A percentile compares a stretch with the other conserved stretches of the same genome.
These are phyloP conservation scores for Pleomassaria siparia DNA, from an alignment of 2,329 filamentous ascomycete species.

Conservation along the genomic window DNA sequence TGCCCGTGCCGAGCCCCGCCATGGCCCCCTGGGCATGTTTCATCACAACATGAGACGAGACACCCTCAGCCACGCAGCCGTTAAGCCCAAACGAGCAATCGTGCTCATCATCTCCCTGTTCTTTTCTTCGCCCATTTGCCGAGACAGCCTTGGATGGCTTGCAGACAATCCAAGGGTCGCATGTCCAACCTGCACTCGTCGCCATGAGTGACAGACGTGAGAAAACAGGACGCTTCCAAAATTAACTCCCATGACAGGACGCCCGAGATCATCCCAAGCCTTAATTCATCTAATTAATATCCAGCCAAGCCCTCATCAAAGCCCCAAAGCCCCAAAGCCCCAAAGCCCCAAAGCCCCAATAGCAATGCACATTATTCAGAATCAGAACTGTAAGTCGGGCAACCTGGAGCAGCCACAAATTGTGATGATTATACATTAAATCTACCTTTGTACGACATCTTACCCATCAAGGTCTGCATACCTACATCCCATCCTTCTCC, in stretches of 20 bases:
- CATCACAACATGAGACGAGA: background rate
- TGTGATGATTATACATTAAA: constrained; percentile 8
- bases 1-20: background rate
- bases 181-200: background rate
- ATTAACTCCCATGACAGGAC: background rate
- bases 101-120: background rate
- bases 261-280: background rate
- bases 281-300: background rate
- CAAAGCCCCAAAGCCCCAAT: no score
- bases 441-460: background rate
- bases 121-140: background rate
- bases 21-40: background rate
- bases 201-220: background rate
- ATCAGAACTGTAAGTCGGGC: no score
- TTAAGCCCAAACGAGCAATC: background rate
- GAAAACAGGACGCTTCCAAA: background rate
- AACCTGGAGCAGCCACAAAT: no score
- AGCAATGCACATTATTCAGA: no score
- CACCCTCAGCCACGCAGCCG: background rate
- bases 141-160: background rate
- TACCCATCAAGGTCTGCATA: background rate
- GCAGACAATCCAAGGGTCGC: background rate
- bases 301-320: no score
- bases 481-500: constrained; percentile 14
- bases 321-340: no score